Percentiles rank a stretch among this genome's conserved stretches.
Evolutionary conservation across 371 early-diverging fungal species (phyloP).

Genomic region (Mortierella sp.): DNA sequence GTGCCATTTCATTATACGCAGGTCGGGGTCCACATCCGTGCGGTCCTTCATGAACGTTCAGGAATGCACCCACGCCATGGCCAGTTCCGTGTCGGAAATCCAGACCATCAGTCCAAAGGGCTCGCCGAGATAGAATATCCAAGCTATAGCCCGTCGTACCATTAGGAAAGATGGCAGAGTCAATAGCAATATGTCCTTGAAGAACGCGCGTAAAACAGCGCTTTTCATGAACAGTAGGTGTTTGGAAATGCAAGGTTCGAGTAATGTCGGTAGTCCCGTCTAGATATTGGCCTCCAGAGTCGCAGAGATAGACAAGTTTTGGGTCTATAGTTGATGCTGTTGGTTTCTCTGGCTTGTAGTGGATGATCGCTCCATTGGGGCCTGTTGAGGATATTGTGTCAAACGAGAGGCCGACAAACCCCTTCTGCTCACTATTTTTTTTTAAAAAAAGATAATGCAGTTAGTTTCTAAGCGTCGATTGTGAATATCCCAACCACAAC

Average conservation of each 20-base stretch:
- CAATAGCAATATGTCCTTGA: conserved; percentile 97
- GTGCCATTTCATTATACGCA: conserved; percentile 75
- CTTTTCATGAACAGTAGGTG: conserved; percentile 89
- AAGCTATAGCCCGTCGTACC: conserved; percentile 91
- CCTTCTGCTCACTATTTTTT: conserved; percentile 64
- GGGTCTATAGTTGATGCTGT: conserved; percentile 74
- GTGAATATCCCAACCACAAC: too few species aligned
- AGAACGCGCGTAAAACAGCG: conserved; percentile 98
- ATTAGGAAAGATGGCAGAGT: conserved; percentile 85
- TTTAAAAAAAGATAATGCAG: neutral
- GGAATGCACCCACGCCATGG: conserved; percentile 98
- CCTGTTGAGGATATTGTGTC: conserved; percentile 98
- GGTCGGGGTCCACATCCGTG: conserved; percentile 93
- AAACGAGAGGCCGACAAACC: conserved; percentile 94
- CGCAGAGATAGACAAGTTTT: conserved; percentile 91
- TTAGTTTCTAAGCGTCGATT: neutral
- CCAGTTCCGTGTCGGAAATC: conserved; percentile 99
- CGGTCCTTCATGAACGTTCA: conserved; percentile 99
- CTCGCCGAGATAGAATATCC: conserved; percentile 92
- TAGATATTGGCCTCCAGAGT: conserved; percentile 98
- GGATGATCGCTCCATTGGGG: conserved; percentile 98
- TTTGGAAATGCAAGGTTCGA: conserved; percentile 95
- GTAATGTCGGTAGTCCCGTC: conserved; percentile 99
- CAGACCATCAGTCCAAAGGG: conserved; percentile 95
- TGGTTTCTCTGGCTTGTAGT: conserved; percentile 93